Base-by-base conservation (phyloP, 2,329 filamentous ascomycete genomes). In the Pseudonectria foliicola region DNA sequence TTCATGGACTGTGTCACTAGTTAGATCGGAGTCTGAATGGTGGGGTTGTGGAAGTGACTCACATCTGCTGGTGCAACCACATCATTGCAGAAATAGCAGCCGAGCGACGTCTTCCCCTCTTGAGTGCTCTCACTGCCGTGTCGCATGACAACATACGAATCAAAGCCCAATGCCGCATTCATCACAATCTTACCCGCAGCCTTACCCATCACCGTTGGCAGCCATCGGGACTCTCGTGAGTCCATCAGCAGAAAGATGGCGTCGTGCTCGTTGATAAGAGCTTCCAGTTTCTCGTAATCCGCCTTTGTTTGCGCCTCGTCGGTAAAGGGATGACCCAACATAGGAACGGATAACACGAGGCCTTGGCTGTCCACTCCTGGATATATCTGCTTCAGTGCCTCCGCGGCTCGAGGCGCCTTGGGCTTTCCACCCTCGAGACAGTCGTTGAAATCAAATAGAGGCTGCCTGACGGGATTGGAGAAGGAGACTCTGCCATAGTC, bases 31-130 rank as follows among this genome's bases (percentile, higher is more conserved):
- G 21, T 24, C 11, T 25, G 16, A 5, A 29, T 13, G 10, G 7
- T 23, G 2, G n/a, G 3, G 11, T 11, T 27, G 25, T n/a, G 18
- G 18, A 21, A 21, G 18, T 21, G 18, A 73, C 82, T 77, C 67
- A 94, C 89, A 65, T 96, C 87, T 43, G 82, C 82, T 14, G 92
- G 92, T 6, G 90, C 86, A 32, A 96, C 90, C 16, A 98, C 90
- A 57, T 98, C 92, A 53, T 94, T 96, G 64, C 92, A 98, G 62
- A 96, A 98, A 59, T 98, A 98, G 62, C 92, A 98, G 8, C 92
- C 92, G 16, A 96, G 70, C 16, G 85, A 78, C 33, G 77, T 67
- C 35, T 77, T 68, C n/a, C 64, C 70, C 10, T 74, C 68, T 33
- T 70, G 65, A 27, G 63, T 58, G 4, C 70, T 68, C 47, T 77